Conservation (phyloP, 2,329 filamentous ascomycete genomes). For the Zalaria sp. region DNA sequence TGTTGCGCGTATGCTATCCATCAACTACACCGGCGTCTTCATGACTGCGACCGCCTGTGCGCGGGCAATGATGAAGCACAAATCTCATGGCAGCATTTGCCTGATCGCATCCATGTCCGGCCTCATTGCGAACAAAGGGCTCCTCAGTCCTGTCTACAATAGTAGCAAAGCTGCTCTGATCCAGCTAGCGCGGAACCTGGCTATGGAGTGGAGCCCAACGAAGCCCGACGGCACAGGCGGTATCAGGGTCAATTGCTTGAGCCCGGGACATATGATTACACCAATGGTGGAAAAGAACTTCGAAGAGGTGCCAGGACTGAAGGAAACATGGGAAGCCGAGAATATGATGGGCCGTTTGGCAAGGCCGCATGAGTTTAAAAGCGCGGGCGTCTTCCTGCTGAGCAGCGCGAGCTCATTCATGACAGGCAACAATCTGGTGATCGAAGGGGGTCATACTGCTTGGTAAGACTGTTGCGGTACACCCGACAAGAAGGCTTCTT, state of each 20-base stretch:
- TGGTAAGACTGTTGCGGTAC: slow-evolving; percentile 5
- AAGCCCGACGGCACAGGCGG: slow-evolving; percentile 4
- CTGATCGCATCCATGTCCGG: slow-evolving; percentile 39
- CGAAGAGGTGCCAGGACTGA: slow-evolving; percentile 13
- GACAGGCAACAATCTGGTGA: slow-evolving; percentile 13
- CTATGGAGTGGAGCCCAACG: slow-evolving; percentile 9
- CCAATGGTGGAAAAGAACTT: slow-evolving; percentile 20
- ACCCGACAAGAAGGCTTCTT: too few relatives aligned
- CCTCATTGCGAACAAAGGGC: slow-evolving; percentile 32
- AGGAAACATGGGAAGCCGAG: slow-evolving; percentile 14
- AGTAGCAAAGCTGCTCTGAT: slow-evolving; percentile 22
- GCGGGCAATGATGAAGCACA: slow-evolving; percentile 33
- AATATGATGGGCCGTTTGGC: slow-evolving; percentile 20
- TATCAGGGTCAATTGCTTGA: slow-evolving; percentile 19
- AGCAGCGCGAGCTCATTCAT: slow-evolving; percentile 13
- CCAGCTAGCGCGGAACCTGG: slow-evolving; percentile 8
- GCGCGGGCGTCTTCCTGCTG: slow-evolving; percentile 17
- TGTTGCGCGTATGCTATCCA: slow-evolving; percentile 28
- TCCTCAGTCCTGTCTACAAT: slow-evolving; percentile 13
- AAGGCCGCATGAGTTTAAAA: slow-evolving; percentile 15
- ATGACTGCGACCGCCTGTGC: slow-evolving; percentile 33
- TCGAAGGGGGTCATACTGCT: slow-evolving; percentile 15
- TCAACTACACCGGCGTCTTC: slow-evolving; percentile 38
- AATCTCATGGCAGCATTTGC: slow-evolving; percentile 34
- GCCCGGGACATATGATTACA: slow-evolving; percentile 20